Evolutionary conservation across 1,284 basidiomycete genomes (phyloP), one percentile per base, ranked within the genome.

Genomic region (Tilletia caries): DNA sequence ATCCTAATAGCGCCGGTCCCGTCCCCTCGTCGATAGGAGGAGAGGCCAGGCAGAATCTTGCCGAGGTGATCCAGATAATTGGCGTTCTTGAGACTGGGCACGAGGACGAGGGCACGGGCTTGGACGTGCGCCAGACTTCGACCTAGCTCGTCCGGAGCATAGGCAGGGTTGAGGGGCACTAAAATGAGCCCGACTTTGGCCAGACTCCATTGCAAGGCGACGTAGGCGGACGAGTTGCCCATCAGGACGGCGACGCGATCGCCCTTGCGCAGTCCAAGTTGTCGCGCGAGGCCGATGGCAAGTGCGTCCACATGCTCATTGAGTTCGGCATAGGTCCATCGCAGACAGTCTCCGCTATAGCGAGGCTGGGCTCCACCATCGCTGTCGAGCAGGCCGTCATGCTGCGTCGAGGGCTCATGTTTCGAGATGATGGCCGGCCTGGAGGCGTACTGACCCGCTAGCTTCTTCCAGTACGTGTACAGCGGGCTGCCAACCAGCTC

Each of bases 81-180:
- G 44, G 73, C 68, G 18, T 69, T 71, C 33, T 77, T 69, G 20
- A 79, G 86, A n/a, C 86, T 85, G 0, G 91, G 91, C 0, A 91
- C 89, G 2, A 91, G 79, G 75, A 92, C 88, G 1, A 93, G 86
- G 68, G 91, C 89, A 58, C 87, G 87, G n/a, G 89, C 89, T 0
- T 87, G 88, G 15, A 88, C 89, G 5, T 91, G 85, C 64, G 87
- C 87, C n/a, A 93, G 85, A 0, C 89, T 74, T 34, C 73, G 67
- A 25, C 90, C 90, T 64, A 93, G 86, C 79, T 93, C 92, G 50
- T 87, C 85, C 2, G 89, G 80, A 33, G 89, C 87, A 79, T 92
- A 93, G 0, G 92, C 90, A 6, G 91, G 92, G 76, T 93, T 93
- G 60, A 93, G 85, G 2, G 91, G 92, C 13, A 91, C 91, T 33